A percentile compares a stretch with the other conserved stretches of the same genome.
phyloP scores from a whole-genome alignment of 305 asterid species.

The Ruellia speciosa region DNA sequence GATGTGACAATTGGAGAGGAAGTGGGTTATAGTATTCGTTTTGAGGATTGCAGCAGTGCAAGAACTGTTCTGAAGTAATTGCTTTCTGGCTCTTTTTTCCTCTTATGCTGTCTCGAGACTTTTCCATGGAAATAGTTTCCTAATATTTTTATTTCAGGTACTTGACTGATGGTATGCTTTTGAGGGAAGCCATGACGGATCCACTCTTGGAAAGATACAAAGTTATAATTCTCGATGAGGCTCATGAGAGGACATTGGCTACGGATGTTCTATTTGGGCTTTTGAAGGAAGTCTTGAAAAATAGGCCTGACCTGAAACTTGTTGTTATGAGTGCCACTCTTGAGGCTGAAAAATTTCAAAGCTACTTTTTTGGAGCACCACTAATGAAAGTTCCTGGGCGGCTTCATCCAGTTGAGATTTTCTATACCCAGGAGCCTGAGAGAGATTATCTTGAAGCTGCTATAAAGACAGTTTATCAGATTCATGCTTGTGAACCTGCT shows the following conservation, averaged over 20 bases:
- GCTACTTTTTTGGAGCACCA: slow-evolving; percentile 78
- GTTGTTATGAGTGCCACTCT: slow-evolving; percentile 99
- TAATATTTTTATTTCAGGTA: slow-evolving; percentile 42
- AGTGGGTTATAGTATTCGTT: slow-evolving; percentile 94
- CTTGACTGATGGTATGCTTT: slow-evolving; percentile 96
- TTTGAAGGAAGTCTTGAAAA: slow-evolving; percentile 80
- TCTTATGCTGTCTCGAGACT: background rate
- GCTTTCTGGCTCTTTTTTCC: background rate
- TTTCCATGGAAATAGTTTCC: background rate
- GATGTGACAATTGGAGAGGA: slow-evolving; percentile 91
- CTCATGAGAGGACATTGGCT: slow-evolving; percentile 94
- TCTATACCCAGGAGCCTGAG: slow-evolving; percentile 90
- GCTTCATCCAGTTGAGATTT: slow-evolving; percentile 91
- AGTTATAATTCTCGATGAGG: slow-evolving; percentile 95
- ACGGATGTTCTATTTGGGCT: slow-evolving; percentile 96
- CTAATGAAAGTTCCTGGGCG: slow-evolving; percentile 98
- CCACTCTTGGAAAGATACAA: slow-evolving; percentile 89
- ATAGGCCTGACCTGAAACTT: slow-evolving; percentile 71
- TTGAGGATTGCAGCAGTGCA: slow-evolving; percentile 89
- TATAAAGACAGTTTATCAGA: slow-evolving; percentile 85
- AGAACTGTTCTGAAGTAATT: slow-evolving; percentile 65
- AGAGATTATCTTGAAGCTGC: slow-evolving; percentile 96
- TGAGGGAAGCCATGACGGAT: slow-evolving; percentile 98
- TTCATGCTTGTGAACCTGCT: slow-evolving; percentile 72
- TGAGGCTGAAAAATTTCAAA: slow-evolving; percentile 93